A percentile compares a stretch with the other conserved stretches of the same genome.
Conservation (phyloP, 2,329 filamentous ascomycete genomes). For the Septoria petroselini region DNA sequence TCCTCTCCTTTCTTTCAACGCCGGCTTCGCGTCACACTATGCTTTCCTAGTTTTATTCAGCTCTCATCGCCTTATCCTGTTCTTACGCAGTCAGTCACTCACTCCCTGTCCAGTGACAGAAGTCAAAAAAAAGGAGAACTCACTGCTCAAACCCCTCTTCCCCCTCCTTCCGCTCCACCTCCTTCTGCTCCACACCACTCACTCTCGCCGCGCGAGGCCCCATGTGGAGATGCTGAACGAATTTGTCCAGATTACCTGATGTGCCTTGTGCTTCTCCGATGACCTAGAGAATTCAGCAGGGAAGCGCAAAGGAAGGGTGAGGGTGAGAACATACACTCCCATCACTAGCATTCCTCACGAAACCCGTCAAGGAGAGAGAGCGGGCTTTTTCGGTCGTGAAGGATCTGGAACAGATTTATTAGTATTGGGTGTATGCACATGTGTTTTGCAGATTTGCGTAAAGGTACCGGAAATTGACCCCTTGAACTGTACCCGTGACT, state of each 20-base stretch:
- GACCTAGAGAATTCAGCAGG: conserved; percentile 63
- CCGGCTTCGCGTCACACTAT: too few relatives aligned
- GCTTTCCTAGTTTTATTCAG: too few relatives aligned
- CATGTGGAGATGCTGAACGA: conserved; percentile 70
- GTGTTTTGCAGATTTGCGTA: background rate
- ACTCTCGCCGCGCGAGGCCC: conserved; percentile 73
- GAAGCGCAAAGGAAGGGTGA: background rate
- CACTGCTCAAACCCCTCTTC: conserved; percentile 60
- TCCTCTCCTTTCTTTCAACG: too few relatives aligned
- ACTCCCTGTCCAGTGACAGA: too few relatives aligned
- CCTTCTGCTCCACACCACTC: conserved; percentile 66
- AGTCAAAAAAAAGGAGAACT: conserved; percentile 8
- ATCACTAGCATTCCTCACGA: conserved; percentile 47
- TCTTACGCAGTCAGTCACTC: too few relatives aligned
- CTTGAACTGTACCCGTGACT: conserved; percentile 49
- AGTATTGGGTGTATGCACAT: too few relatives aligned
- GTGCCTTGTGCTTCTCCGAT: conserved; percentile 84
- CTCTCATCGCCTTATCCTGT: too few relatives aligned
- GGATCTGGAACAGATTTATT: too few relatives aligned
- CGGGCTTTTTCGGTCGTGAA: conserved; percentile 47
- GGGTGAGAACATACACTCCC: conserved; percentile 39
- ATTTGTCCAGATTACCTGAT: conserved; percentile 60
- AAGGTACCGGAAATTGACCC: conserved; percentile 51
- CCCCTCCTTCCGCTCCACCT: conserved; percentile 61
- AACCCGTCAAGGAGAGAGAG: conserved; percentile 46